phyloP scores from a whole-genome alignment of 345 rosid genomes.

The Kandelia obovata region DNA sequence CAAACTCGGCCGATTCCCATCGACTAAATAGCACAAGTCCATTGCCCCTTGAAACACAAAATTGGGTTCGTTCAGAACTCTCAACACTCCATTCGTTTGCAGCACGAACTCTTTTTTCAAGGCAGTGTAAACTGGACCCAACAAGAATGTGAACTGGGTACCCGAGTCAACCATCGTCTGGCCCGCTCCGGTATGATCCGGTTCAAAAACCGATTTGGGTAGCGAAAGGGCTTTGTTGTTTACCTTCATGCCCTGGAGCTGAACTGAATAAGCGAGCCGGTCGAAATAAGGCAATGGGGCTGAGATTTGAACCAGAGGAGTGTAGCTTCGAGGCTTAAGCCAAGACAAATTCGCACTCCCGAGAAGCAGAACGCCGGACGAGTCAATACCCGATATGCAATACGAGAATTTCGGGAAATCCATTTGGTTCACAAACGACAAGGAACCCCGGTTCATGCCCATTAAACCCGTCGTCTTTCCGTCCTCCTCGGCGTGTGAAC shows the following conservation, averaged over 20 bases:
- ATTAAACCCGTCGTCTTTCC: slow-evolving; percentile 62
- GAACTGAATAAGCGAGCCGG: slow-evolving; percentile 66
- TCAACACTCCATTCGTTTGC: slow-evolving; percentile 50
- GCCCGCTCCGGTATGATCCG: slow-evolving; percentile 89
- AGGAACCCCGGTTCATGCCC: slow-evolving; percentile 80
- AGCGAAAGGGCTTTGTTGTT: slow-evolving; percentile 36
- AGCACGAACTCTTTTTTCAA: slow-evolving; percentile 45
- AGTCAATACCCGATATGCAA: slow-evolving; percentile 68
- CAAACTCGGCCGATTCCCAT: slow-evolving; percentile 20
- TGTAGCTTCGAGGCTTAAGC: slow-evolving; percentile 49
- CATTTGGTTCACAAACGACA: slow-evolving; percentile 66
- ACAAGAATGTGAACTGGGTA: slow-evolving; percentile 62
- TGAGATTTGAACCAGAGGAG: slow-evolving; percentile 51
- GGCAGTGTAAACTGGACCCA: slow-evolving; percentile 65
- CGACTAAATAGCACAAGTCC: slow-evolving; percentile 56
- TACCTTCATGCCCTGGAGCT: slow-evolving; percentile 59
- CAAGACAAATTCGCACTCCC: slow-evolving; percentile 50
- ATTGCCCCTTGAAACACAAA: slow-evolving; percentile 75
- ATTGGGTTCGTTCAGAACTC: slow-evolving; percentile 42
- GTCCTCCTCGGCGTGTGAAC: slow-evolving; percentile 56
- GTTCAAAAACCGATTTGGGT: slow-evolving; percentile 50
- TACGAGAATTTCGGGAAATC: slow-evolving; percentile 68
- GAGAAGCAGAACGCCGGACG: slow-evolving; percentile 61
- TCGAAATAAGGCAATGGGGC: slow-evolving; percentile 66
- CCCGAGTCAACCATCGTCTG: slow-evolving; percentile 86